These are phyloP conservation scores for Xerophyta viscosa DNA, from an alignment of 106 monocot species.

Conservation along the genomic window DNA sequence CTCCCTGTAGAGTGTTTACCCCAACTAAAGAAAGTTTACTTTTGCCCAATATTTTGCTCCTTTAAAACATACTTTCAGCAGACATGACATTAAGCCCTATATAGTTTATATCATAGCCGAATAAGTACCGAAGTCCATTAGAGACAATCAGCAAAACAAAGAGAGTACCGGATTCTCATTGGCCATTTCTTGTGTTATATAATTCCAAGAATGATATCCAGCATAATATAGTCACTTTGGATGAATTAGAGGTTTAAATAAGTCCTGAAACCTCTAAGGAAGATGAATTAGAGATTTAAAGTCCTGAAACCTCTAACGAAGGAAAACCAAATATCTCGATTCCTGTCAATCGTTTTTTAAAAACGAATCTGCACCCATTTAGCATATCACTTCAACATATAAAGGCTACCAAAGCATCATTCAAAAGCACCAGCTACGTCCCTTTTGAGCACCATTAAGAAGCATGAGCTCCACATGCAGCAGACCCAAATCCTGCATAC, in stretches of 20 bases:
- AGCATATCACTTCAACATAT: neutral
- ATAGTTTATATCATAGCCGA: neutral
- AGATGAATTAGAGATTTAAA: neutral
- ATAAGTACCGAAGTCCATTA: neutral
- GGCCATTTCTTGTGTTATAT: neutral
- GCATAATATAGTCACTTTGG: too few relatives aligned
- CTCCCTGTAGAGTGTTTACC: neutral
- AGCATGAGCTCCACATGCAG: conserved; percentile 1
- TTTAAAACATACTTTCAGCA: neutral
- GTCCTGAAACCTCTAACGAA: neutral
- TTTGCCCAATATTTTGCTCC: neutral
- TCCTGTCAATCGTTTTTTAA: neutral
- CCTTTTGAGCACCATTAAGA: neutral
- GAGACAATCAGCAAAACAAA: too few relatives aligned
- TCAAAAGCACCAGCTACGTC: conserved; percentile 1
- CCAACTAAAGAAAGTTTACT: neutral
- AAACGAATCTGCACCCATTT: neutral
- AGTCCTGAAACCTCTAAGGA: neutral
- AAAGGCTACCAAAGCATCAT: neutral
- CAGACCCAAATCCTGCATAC: neutral
- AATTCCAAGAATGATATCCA: too few relatives aligned
- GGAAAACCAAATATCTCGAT: neutral
- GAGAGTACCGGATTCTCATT: neutral
- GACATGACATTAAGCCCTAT: neutral
- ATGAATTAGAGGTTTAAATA: too few relatives aligned